Percentiles rank a stretch among this genome's conserved stretches.
Evolutionary conservation across 371 early-diverging fungal genomes (phyloP).

Genomic region (Apophysomyces sp.): DNA sequence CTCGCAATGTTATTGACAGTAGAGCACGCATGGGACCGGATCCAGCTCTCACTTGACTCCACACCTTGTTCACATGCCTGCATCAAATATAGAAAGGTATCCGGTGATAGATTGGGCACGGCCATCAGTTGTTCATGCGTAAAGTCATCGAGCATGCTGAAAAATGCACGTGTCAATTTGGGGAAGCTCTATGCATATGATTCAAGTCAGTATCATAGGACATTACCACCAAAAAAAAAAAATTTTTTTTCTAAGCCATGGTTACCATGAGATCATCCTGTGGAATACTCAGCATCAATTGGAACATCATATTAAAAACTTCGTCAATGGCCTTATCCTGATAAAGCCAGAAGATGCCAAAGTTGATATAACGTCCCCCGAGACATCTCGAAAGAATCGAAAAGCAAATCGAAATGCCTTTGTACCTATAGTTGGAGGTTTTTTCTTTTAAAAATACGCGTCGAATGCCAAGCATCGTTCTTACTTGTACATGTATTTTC

Average conservation of each 20-base stretch:
- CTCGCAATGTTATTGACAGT: slow-evolving; percentile 72
- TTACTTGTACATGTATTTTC: slow-evolving; percentile 34
- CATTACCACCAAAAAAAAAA: too few relatives aligned
- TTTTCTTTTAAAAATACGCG: too few relatives aligned
- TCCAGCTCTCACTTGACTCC: slow-evolving; percentile 46
- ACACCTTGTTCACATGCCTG: slow-evolving; percentile 63
- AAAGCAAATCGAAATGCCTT: slow-evolving; percentile 79
- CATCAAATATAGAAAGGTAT: slow-evolving; percentile 60
- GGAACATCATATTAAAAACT: slow-evolving; percentile 66
- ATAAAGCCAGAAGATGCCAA: slow-evolving; percentile 92
- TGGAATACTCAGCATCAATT: slow-evolving; percentile 73
- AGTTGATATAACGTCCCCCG: slow-evolving; percentile 84
- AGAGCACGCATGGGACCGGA: slow-evolving; percentile 71
- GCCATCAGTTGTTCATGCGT: slow-evolving; percentile 64
- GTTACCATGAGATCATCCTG: slow-evolving; percentile 73
- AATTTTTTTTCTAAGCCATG: too few relatives aligned
- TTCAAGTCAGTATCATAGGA: neutral
- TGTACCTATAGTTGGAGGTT: slow-evolving; percentile 70
- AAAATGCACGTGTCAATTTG: slow-evolving; percentile 62
- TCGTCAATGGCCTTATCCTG: slow-evolving; percentile 82
- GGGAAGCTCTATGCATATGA: slow-evolving; percentile 54
- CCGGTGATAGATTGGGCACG: slow-evolving; percentile 50
- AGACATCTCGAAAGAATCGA: slow-evolving; percentile 70
- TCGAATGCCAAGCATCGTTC: neutral
- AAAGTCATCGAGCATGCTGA: slow-evolving; percentile 63